Conservation (phyloP, 2,329 filamentous ascomycete species). For the Hansfordia pulvinata region DNA sequence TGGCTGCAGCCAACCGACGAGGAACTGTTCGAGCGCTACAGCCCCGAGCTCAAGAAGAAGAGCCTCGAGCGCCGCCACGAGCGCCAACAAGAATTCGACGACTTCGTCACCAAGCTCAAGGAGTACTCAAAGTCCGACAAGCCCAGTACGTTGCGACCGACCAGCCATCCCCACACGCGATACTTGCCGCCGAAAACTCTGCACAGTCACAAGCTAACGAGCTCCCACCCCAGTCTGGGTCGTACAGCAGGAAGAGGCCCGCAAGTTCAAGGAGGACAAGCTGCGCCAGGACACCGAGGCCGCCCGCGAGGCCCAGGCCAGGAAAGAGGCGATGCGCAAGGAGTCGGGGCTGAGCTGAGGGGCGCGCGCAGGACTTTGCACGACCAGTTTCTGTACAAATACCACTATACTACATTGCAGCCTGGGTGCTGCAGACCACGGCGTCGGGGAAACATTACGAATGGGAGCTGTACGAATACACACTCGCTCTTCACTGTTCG, state of each 20-base stretch:
- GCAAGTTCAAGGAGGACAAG: conserved; percentile 19
- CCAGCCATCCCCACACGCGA: too few relatives aligned
- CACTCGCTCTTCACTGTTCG: too few relatives aligned
- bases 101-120: conserved; percentile 75
- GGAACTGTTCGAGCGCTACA: conserved; percentile 84
- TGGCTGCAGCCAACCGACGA: conserved; percentile 78
- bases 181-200: too few relatives aligned
- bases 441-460: background rate
- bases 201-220: too few relatives aligned
- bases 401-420: conserved; percentile 4
- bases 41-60: conserved; percentile 82
- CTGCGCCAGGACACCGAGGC: conserved; percentile 18
- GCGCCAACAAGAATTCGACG: conserved; percentile 74
- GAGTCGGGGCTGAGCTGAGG: conserved; percentile 14
- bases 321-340: conserved; percentile 26
- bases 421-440: background rate
- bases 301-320: conserved; percentile 21
- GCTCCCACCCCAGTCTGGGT: conserved; percentile 28
- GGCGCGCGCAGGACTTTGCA: background rate
- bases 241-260: conserved; percentile 24
- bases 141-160: conserved; percentile 55
- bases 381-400: conserved; percentile 1
- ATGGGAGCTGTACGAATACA: too few relatives aligned
- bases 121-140: conserved; percentile 84
- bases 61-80: conserved; percentile 68